These are phyloP conservation scores for Salix suchowensis DNA, from an alignment of 345 rosid species.

Conservation along the genomic window DNA sequence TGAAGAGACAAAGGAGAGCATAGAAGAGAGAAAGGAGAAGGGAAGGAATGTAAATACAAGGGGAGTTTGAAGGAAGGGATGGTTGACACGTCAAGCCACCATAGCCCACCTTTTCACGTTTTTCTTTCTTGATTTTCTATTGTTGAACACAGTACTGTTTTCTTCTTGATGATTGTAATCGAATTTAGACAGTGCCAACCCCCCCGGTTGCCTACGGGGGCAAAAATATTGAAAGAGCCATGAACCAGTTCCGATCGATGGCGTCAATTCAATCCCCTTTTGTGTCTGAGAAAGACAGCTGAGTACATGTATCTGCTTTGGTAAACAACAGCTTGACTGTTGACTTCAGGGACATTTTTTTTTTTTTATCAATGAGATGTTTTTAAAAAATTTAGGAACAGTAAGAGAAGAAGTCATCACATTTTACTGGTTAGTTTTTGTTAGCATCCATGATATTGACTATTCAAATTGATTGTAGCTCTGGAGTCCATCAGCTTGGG, in stretches of 20 bases:
- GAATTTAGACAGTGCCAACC: background rate
- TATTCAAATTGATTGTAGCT: no score
- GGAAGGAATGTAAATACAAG: slow-evolving; percentile 12
- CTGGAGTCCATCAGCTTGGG: no score
- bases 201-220: slow-evolving; percentile 11
- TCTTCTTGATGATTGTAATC: background rate
- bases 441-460: no score
- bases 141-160: slow-evolving; percentile 9
- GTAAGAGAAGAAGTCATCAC: no score
- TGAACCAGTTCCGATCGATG: background rate
- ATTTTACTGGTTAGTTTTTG: no score
- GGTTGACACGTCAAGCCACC: slow-evolving; percentile 21
- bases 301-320: background rate
- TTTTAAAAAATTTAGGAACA: no score
- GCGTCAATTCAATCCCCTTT: no score
- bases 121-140: background rate
- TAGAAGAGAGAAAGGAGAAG: background rate
- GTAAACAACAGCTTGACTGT: background rate
- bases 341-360: no score
- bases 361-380: no score
- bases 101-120: background rate
- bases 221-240: background rate
- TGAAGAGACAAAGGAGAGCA: background rate
- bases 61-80: background rate
- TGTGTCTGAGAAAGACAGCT: background rate